Base-by-base conservation (phyloP, 2,329 filamentous ascomycete genomes). In the Talaromyces sp. region DNA sequence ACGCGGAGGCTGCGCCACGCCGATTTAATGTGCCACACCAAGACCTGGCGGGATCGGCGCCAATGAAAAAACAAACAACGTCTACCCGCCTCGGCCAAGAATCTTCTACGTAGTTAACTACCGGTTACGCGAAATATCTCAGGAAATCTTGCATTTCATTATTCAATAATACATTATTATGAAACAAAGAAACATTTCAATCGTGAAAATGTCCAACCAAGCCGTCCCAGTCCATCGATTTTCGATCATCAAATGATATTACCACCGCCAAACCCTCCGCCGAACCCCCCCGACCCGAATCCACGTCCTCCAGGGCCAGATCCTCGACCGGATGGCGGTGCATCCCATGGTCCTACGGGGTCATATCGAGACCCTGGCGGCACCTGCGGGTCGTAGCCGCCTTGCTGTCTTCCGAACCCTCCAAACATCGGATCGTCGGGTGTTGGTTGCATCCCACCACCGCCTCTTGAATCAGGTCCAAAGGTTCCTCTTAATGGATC, bases 351-450 rank as follows among this genome's bases (percentile, higher is more conserved):
- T 0, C 89, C 89, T 21, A 92, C 75, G 2, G 93, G 93, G 77
- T 97, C 94, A 77, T 91, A 97, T 63, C 94, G 81, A n/a, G 91
- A 88, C 1, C 94, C 94, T 1, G 91, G 91, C 4, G 94, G 94
- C 28, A 84, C 87, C 69, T 87, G 87, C 1, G 88, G 85, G 68
- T 92, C 83, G 67, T 82, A 87, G 0, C 77, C 79, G 13, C 74
- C 78, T 36, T 74, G 77, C 1, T 73, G 73, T 9, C 77, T 73
- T 1, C 86, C 87, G 10, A 36, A 52, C 3, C 57, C 53, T 5
- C 81, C 81, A 69, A 96, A 96, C 50, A 97, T 74, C 6, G 90
- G 91, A 69, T 97, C 92, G 66, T 96, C 91, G 70, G 96, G 94
- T 0, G 92, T 96, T 0, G 94, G 94, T 73, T 97, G 89, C 94